These are phyloP conservation scores for Tolypocladium guangdongense DNA, from an alignment of 2,329 filamentous ascomycete species.

Conservation along the genomic window DNA sequence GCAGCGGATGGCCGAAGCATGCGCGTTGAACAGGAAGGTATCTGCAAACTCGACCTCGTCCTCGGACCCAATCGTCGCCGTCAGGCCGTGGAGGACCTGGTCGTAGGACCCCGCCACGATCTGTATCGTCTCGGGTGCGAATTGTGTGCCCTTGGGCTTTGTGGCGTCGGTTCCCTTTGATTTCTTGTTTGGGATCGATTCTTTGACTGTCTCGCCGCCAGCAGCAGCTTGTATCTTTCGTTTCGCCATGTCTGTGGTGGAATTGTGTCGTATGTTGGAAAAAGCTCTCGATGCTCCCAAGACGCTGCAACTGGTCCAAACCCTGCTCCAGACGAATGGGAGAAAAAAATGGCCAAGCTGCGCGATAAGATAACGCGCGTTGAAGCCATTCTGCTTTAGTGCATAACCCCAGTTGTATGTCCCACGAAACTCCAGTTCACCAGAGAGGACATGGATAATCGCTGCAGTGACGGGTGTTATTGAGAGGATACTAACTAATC, in stretches of 20 bases:
- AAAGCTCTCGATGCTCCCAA: not conserved
- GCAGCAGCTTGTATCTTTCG: conserved; percentile 33
- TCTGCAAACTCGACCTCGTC: conserved; percentile 62
- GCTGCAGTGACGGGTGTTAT: not conserved
- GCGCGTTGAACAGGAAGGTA: conserved; percentile 91
- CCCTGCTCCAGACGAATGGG: no score
- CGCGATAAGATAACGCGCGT: conserved; percentile 1
- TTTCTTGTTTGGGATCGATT: conserved; percentile 19
- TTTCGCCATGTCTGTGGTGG: conserved; percentile 29
- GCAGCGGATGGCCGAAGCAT: conserved; percentile 80
- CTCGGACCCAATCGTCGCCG: conserved; percentile 48
- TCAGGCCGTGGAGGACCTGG: conserved; percentile 79
- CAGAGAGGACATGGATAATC: not conserved
- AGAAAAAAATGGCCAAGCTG: conserved; percentile 4
- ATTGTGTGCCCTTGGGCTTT: conserved; percentile 2
- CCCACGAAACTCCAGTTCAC: not conserved
- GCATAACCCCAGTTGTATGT: not conserved
- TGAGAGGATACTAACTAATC: no score
- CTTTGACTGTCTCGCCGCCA: conserved; percentile 13
- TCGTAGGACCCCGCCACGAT: conserved; percentile 93
- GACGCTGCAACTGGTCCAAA: not conserved
- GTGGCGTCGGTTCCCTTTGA: conserved; percentile 11
- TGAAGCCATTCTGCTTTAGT: not conserved
- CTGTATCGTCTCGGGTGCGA: conserved; percentile 54
- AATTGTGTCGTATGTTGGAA: not conserved